Evolutionary conservation across 352 stramenopile species (phyloP), one percentile per base, ranked within the genome.

Genomic region (Globisporangium ultimum): DNA sequence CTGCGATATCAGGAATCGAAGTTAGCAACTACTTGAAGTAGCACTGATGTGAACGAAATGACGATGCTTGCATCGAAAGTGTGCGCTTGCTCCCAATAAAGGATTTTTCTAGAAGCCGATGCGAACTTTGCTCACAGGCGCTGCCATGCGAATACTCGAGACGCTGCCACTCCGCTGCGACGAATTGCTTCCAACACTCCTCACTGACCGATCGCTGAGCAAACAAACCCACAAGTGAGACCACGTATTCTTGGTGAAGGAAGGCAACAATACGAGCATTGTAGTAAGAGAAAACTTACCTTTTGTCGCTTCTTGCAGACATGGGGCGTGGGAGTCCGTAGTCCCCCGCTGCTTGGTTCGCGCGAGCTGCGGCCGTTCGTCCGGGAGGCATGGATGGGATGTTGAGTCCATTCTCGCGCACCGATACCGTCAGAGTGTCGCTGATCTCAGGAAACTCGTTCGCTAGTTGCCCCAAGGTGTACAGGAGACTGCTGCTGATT

Each of bases 401-500:
- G 58, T 82, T 74, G 53, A 98, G 76, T 15, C 89, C 86, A 21
- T 76, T 76, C 9, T 83, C 84, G 32, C 85, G 74, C 43, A 98
- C 78, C 10, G 79, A 75, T 18, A 64, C 66, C 8, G 80, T 74
- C 21, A 98, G 66, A 17, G 72, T 48, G 52, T 98, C 90, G 50
- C 84, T 80, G 54, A 98, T 90, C 71, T 98, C 93, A 5, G 93
- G 89, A 64, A 98, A 98, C 73, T 98, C 91, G 53, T 95, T 87
- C 18, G 85, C 84, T 38, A 98, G 84, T 62, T 98, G 91, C 8
- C 90, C 82, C 7, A 98, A 70, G 32, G 93, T 96, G 74, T 96
- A 96, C 9, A 97, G 74, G 48, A 98, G 78, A 61, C 74, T 88
- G 60, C 79, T 80, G 49, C 77, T 87, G 53, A 94, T 91, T 72